A percentile compares a stretch with the other conserved stretches of the same genome.
Evolutionary conservation across 495 filamentous ascomycete species (phyloP).

Genomic region (Apiosordaria backusii): DNA sequence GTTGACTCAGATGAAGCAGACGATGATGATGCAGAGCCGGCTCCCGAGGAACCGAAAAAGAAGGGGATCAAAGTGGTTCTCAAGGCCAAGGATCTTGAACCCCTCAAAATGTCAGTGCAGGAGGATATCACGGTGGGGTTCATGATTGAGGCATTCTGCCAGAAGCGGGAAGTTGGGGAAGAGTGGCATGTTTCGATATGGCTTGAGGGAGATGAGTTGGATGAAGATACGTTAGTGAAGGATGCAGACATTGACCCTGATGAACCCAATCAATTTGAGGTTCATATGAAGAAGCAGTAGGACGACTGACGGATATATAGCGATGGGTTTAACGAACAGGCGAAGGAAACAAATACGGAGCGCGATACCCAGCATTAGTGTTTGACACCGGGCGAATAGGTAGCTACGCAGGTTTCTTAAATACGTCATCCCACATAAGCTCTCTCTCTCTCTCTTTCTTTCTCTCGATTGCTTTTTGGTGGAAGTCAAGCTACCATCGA

Average conservation of each 20-base stretch:
- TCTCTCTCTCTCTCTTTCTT: not conserved
- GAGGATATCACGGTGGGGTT: conserved; percentile 37
- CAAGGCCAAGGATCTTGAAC: conserved; percentile 40
- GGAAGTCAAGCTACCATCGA: not conserved
- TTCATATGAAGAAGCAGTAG: conserved; percentile 53
- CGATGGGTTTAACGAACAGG: no score
- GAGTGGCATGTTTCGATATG: conserved; percentile 57
- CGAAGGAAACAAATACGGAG: not conserved
- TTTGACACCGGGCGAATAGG: not conserved
- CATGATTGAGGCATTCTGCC: conserved; percentile 40
- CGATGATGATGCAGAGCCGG: conserved; percentile 10
- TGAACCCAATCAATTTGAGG: conserved; percentile 76
- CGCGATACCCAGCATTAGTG: not conserved
- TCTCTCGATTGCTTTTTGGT: not conserved
- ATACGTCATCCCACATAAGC: not conserved
- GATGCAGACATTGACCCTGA: conserved; percentile 64
- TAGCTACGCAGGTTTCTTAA: not conserved
- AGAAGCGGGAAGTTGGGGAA: conserved; percentile 29
- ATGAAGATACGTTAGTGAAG: conserved; percentile 55
- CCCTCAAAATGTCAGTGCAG: conserved; percentile 37
- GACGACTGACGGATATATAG: no score
- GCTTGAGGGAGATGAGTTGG: conserved; percentile 79
- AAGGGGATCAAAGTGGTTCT: conserved; percentile 57
- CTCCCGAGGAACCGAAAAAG: conserved; percentile 28
- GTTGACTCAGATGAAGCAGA: conserved; percentile 16